phyloP scores from a whole-genome alignment of 345 rosid genomes.

The Melaleuca alternifolia region DNA sequence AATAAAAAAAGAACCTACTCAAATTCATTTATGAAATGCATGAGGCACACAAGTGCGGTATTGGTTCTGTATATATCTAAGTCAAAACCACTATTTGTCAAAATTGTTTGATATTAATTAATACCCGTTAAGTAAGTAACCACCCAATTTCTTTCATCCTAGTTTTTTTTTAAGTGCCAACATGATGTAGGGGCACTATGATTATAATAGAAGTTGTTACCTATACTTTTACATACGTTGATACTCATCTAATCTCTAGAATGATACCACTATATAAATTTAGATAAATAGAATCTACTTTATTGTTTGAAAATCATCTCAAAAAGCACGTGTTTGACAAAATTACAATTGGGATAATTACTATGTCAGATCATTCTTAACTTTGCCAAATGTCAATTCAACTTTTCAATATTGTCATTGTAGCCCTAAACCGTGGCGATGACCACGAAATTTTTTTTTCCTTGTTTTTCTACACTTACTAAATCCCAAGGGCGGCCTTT shows the following conservation, averaged over 20 bases:
- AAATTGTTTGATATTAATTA: not conserved
- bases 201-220: not conserved
- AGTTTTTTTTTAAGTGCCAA: not conserved
- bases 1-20: not conserved
- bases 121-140: not conserved
- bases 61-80: not conserved
- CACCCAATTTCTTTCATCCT: not conserved
- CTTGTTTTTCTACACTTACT: no score
- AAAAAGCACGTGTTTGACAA: not conserved
- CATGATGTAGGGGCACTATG: not conserved
- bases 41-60: not conserved
- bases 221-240: not conserved
- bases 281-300: fast-evolving
- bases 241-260: not conserved
- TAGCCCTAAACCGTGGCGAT: no score
- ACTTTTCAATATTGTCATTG: fast-evolving
- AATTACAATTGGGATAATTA: not conserved
- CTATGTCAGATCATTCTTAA: not conserved
- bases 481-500: no score
- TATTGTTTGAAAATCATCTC: not conserved
- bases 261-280: not conserved
- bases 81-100: not conserved
- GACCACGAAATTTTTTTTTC: no score
- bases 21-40: not conserved
- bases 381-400: not conserved